phyloP scores from a whole-genome alignment of 1,284 basidiomycete genomes.

The Paramarasmius palmivorus region DNA sequence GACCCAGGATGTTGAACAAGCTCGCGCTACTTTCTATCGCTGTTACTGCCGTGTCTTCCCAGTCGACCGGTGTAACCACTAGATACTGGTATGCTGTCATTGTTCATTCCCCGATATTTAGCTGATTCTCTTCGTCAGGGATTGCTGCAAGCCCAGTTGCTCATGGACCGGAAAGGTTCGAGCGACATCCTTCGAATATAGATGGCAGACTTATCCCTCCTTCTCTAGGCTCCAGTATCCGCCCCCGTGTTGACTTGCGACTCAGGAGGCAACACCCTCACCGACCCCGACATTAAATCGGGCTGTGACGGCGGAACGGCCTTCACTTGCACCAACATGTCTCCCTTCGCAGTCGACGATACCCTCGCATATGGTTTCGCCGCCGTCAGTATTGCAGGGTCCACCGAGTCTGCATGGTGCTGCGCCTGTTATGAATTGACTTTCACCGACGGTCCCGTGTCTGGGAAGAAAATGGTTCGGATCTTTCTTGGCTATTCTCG shows the following conservation, averaged over 20 bases:
- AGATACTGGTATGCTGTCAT: slow-evolving; percentile 12
- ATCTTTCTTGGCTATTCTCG: background rate
- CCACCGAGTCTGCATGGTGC: slow-evolving; percentile 14
- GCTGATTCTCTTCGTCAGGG: background rate
- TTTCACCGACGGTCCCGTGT: slow-evolving; percentile 13
- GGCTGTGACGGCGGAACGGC: slow-evolving; percentile 18
- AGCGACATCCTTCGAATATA: background rate
- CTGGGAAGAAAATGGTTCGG: slow-evolving; percentile 17
- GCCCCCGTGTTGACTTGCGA: slow-evolving; percentile 19
- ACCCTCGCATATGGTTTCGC: slow-evolving; percentile 18
- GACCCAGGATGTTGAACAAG: background rate
- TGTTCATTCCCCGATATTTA: background rate
- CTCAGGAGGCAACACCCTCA: slow-evolving; percentile 7
- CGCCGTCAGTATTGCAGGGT: slow-evolving; percentile 15
- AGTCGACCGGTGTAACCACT: slow-evolving; percentile 14
- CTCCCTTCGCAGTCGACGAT: slow-evolving; percentile 17
- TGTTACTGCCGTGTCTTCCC: slow-evolving; percentile 8
- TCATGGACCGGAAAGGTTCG: slow-evolving; percentile 14
- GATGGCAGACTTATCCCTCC: background rate
- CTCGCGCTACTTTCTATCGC: background rate
- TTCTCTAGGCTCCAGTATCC: slow-evolving; percentile 12
- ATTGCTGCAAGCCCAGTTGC: slow-evolving; percentile 20
- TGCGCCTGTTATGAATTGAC: slow-evolving; percentile 19
- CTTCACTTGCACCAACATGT: slow-evolving; percentile 17
- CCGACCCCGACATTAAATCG: slow-evolving; percentile 17